Conservation (phyloP, 2,329 filamentous ascomycete species). For the Elsinoe australis region DNA sequence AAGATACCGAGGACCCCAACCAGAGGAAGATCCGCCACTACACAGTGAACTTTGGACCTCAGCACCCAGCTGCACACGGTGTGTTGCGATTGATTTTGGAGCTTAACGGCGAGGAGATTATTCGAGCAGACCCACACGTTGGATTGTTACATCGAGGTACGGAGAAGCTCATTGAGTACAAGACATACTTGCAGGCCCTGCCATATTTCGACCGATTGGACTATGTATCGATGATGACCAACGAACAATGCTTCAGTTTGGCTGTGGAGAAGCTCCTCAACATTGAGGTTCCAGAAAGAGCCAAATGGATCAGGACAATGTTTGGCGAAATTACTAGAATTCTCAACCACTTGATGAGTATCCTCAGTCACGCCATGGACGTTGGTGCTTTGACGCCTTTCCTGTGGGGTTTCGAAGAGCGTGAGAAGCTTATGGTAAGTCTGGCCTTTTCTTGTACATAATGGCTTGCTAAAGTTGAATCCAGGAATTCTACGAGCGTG, state of each 20-base stretch:
- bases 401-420: constrained; percentile 98
- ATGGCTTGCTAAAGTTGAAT: no score
- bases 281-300: constrained; percentile 86
- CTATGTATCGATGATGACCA: constrained; percentile 99
- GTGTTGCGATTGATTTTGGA: constrained; percentile 96
- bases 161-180: constrained; percentile 99
- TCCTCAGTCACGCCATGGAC: constrained; percentile 96
- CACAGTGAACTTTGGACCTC: constrained; percentile 98
- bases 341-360: constrained; percentile 96
- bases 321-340: constrained; percentile 93
- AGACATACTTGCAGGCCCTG: constrained; percentile 95
- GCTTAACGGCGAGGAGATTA: constrained; percentile 93
- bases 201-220: constrained; percentile 98
- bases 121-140: constrained; percentile 93
- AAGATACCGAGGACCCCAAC: constrained; percentile 42
- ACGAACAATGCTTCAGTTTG: constrained; percentile 94
- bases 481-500: constrained; percentile 99
- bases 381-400: constrained; percentile 97
- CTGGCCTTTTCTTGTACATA: neutral
- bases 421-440: constrained; percentile 97
- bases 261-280: constrained; percentile 98
- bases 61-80: constrained; percentile 97
- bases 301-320: constrained; percentile 93
- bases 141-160: constrained; percentile 93
- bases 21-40: constrained; percentile 93